Conservation (phyloP, 75 land plant species). For the Isoetes taiwanensis region DNA sequence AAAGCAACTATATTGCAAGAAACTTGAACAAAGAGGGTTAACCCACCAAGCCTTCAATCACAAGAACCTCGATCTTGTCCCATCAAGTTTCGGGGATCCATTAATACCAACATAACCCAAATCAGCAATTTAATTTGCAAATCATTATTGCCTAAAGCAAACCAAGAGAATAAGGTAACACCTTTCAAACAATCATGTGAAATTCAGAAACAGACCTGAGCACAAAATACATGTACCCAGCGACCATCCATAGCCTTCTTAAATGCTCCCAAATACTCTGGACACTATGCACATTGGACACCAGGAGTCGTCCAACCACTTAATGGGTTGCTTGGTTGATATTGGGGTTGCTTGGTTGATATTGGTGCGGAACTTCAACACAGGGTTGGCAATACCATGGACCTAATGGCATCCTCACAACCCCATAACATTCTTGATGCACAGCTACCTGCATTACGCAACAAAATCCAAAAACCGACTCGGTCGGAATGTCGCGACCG, state of each 20-base stretch:
- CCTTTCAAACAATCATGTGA: not conserved
- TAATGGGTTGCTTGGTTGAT: conserved; percentile 22
- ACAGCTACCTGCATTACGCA: conserved; percentile 83
- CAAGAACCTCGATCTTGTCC: conserved; percentile 42
- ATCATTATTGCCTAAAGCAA: too few relatives aligned
- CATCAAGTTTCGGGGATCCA: not conserved
- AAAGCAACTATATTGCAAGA: not conserved
- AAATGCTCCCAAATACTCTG: conserved; percentile 64
- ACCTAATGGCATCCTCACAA: conserved; percentile 26
- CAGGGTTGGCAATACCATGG: conserved; percentile 87
- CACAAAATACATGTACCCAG: conserved; percentile 96
- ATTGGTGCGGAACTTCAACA: conserved; percentile 34
- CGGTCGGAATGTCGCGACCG: too few relatives aligned
- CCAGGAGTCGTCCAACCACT: conserved; percentile 25
- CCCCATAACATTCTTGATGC: conserved; percentile 78
- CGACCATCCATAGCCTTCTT: conserved; percentile 57
- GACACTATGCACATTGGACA: conserved; percentile 67
- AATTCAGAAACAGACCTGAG: conserved; percentile 40
- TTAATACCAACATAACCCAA: too few relatives aligned
- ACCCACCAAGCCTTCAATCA: conserved; percentile 72
- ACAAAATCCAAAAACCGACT: too few relatives aligned
- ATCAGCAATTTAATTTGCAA: too few relatives aligned
- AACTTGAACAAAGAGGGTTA: not conserved
- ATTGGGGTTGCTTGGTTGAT: too few relatives aligned
- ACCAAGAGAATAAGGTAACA: not conserved